Conservation (phyloP, 2,329 filamentous ascomycete genomes). For the Penicillium rolfsii region DNA sequence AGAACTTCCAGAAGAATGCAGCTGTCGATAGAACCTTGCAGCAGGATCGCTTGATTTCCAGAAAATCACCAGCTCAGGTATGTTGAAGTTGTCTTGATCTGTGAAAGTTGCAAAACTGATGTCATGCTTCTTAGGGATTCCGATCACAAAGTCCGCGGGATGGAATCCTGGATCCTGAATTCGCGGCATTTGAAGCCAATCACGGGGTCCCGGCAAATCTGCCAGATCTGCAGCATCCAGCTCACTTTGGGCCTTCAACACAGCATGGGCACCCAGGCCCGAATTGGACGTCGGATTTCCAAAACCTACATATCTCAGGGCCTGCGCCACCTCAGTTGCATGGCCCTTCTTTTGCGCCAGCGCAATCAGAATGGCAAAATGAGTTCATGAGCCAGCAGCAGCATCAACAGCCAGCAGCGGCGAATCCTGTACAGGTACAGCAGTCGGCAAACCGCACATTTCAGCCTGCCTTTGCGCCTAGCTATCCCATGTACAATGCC, state of each 20-base stretch:
- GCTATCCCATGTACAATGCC: constrained; percentile 30
- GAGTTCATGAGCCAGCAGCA: constrained; percentile 58
- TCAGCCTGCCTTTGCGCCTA: constrained; percentile 36
- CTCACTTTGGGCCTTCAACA: constrained; percentile 34
- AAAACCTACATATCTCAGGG: constrained; percentile 47
- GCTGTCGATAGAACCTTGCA: constrained; percentile 71
- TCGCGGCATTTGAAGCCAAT: constrained; percentile 66
- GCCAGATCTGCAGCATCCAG: constrained; percentile 44
- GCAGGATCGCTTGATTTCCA: constrained; percentile 67
- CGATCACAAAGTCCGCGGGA: constrained; percentile 60
- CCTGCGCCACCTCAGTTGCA: constrained; percentile 53
- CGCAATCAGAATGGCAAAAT: constrained; percentile 59
- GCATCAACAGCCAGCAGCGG: constrained; percentile 35
- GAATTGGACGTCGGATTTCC: constrained; percentile 53
- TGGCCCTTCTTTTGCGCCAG: constrained; percentile 45
- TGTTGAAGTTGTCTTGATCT: constrained; percentile 13
- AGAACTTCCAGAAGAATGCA: constrained; percentile 72
- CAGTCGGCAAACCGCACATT: constrained; percentile 27
- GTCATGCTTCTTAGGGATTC: constrained; percentile 57
- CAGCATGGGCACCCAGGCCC: constrained; percentile 26
- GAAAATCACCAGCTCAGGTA: constrained; percentile 61
- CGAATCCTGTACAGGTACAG: constrained; percentile 29
- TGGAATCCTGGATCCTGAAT: constrained; percentile 65
- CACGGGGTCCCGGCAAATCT: constrained; percentile 36
- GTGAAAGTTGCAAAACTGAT: constrained; percentile 12